Evolutionary conservation across 805 yeast species (phyloP), one percentile per base, ranked within the genome.

Genomic region (Hanseniaspora meyeri): DNA sequence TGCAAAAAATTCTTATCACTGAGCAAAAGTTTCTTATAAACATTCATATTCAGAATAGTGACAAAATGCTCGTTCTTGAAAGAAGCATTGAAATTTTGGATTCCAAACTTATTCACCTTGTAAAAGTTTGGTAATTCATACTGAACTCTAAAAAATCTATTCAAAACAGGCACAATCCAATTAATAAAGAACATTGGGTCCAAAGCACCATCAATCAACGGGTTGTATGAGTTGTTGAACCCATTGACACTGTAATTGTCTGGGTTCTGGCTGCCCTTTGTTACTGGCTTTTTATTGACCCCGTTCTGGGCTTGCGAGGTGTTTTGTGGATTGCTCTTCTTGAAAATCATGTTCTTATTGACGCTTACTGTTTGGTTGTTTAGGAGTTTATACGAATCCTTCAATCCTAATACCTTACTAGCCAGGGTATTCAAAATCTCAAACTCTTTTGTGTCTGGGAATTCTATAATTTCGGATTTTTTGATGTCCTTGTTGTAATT

Each of bases 151-250:
- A 53, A 53, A 29, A 53, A 46, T 34, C 51, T 53, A 19, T 39
- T 46, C 27, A 53, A 20, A 14, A 53, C 17, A 14, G 57, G 57
- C 16, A 39, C 31, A 46, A 53, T 39, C 57, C 57, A 53, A 20
- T 53, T 53, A 4, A 53, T 31, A 12, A 45, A 29, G 11, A 46
- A 53, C 27, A 14, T 34, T 6, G 38, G 38, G 17, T 46, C 49
- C 29, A 46, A 20, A 12, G 29, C 16, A 14, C 49, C 49, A 14
- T 46, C 49, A 17, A 32, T 27, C 9, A 20, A 11, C 11, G 39
- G 29, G 10, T 46, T 32, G 36, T 46, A 31, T n/a, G 27, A n/a
- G 11, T 19, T 32, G 27, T 32, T 46, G 20, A 45, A 45, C 19
- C 48, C 48, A 31, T 45, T 45, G n/a, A 31, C n/a, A 3, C 6